A percentile compares a stretch with the other conserved stretches of the same genome.
Conservation (phyloP, 179 eudicot genomes). For the Gypsophila paniculata region DNA sequence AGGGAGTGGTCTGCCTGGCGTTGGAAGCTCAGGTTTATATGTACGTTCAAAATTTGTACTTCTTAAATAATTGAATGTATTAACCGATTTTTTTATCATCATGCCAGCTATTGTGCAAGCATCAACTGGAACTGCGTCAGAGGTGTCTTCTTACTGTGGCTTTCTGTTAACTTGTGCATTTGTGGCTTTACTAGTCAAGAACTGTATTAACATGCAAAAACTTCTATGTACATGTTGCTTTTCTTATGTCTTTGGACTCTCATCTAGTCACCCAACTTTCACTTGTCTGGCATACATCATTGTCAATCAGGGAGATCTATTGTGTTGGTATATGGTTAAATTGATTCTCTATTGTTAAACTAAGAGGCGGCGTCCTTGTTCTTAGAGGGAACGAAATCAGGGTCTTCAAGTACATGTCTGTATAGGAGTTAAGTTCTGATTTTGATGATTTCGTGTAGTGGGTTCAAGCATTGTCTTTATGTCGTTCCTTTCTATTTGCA, state of each 20-base stretch:
- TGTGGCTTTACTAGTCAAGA: background rate
- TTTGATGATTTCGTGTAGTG: background rate
- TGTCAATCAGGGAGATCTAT: background rate
- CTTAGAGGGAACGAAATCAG: background rate
- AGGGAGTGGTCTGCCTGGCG: conserved; percentile 43
- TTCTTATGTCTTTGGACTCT: background rate
- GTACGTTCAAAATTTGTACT: background rate
- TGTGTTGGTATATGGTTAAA: background rate
- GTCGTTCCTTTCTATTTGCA: no score
- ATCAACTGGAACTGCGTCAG: conserved; percentile 55
- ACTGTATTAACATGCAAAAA: no score
- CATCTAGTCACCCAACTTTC: background rate
- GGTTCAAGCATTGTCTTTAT: no score
- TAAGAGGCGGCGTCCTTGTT: background rate
- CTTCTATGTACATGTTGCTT: no score
- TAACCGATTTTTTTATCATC: conserved; percentile 16
- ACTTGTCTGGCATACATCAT: background rate
- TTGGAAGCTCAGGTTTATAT: conserved; percentile 55
- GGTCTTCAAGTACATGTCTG: background rate
- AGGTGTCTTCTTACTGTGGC: conserved; percentile 29
- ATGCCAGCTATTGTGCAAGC: conserved; percentile 47
- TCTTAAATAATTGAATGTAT: background rate
- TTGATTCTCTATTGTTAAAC: background rate
- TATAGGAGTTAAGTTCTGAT: background rate
- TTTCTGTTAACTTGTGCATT: background rate